A percentile compares a stretch with the other conserved stretches of the same genome.
Conservation (phyloP, 768 basidiomycete genomes). For the Mycena venus region DNA sequence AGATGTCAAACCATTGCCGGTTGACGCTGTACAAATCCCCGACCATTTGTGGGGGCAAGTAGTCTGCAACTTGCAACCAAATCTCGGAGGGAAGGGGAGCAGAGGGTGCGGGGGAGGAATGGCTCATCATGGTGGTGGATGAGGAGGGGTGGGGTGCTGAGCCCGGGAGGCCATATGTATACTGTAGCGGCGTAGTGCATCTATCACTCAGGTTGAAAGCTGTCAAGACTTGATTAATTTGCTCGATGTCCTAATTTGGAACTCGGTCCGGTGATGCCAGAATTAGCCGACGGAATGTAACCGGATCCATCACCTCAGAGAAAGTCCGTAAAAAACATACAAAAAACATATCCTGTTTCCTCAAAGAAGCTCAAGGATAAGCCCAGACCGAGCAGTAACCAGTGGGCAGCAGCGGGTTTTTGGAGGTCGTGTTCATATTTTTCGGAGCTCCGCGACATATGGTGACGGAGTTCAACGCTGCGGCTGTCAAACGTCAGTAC, state of each 20-base stretch:
- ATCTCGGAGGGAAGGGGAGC: conserved; percentile 47
- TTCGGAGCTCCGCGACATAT: background rate
- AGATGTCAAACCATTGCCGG: conserved; percentile 46
- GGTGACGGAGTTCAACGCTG: background rate
- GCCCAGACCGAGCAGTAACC: background rate
- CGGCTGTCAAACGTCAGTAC: conserved; percentile 7
- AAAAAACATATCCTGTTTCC: background rate
- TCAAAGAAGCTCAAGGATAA: background rate
- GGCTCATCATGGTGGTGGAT: conserved; percentile 19
- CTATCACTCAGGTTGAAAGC: conserved; percentile 14
- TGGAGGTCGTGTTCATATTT: background rate
- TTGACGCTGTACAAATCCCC: conserved; percentile 53
- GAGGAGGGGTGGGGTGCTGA: conserved; percentile 5
- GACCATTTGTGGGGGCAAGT: conserved; percentile 48
- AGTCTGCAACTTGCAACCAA: conserved; percentile 53
- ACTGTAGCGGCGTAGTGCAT: background rate
- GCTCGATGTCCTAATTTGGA: background rate
- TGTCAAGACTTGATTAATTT: conserved; percentile 25
- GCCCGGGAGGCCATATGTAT: conserved; percentile 13
- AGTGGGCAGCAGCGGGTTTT: background rate
- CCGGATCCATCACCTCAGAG: no score
- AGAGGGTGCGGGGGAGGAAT: no score
- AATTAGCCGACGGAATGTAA: background rate
- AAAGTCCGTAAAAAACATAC: no score
- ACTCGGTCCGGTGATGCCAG: background rate